Base-by-base conservation (phyloP, 2,329 filamentous ascomycete species). In the Ilyonectria robusta region DNA sequence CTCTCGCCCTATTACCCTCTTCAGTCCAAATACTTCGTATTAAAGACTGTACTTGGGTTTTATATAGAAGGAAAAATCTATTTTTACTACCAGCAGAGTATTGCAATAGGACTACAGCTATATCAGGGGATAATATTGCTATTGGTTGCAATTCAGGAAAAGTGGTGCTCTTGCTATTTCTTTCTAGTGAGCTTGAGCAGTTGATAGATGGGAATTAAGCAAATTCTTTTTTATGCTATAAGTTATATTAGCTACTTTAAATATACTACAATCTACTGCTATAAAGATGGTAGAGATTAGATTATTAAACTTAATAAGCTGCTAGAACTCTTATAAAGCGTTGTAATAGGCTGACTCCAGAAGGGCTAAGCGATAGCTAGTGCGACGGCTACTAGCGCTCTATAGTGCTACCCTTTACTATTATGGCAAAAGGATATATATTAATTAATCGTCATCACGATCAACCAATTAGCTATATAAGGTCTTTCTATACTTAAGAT, bases 61-160 rank as follows among this genome's bases (percentile, higher is more conserved):
- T 4, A 26, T 26, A 26, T 26, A 26, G 4, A 26, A 4, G 23
- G 23, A 26, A 26, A 46, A 33, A 60, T 23, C 19, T 60, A 37
- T 33, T 35, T 48, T 54, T 15, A 33, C 29, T 54, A 54, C 51
- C 51, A n/a, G 31, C 31, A 6, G 51, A 54, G 19, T 54, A 8
- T 54, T 17, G 31, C 19, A 33, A 19, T 37, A 17, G 26, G 31
- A 15, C 9, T 21, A 35, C 26, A 35, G 51, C 17, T 37, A 54
- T 54, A 17, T 54, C n/a, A 35, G 31, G 26, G 35, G 15, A 35
- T 35, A 35, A 29, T 35, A 19, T 35, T 33, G 31, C 19, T 19
- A 54, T 54, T 21, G 31, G 26, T 21, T 54, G 51, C 31, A 29
- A 40, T 17, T 54, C 31, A 54, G 51, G 51, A 54, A 54, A 33